Conservation (phyloP, 805 yeast genomes). For the Hanseniaspora osmophila region DNA sequence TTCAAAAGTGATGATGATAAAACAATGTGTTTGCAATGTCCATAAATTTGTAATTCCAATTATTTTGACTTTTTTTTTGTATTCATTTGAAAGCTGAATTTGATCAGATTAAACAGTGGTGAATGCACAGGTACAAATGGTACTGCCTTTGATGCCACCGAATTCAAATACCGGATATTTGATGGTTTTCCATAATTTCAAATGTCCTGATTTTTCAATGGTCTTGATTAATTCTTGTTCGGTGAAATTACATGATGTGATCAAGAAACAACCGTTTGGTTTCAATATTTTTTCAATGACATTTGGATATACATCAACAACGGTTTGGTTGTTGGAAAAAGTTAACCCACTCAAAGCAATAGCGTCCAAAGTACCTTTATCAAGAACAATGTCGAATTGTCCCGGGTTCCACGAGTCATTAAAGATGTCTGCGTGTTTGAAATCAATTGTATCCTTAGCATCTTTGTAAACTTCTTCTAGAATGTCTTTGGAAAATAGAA, state of each 20-base stretch:
- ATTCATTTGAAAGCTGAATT: too few species aligned
- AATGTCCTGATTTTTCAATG: constrained; percentile 27
- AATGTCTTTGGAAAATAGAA: constrained; percentile 55
- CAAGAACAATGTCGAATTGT: constrained; percentile 62
- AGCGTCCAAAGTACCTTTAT: constrained; percentile 95
- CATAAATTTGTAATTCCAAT: not conserved
- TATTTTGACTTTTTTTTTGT: not conserved
- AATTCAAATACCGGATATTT: constrained; percentile 73
- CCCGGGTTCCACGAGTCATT: constrained; percentile 24
- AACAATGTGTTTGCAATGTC: not conserved
- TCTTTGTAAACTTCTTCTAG: constrained; percentile 27
- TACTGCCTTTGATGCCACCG: constrained; percentile 80
- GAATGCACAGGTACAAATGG: constrained; percentile 81
- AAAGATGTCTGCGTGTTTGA: constrained; percentile 60
- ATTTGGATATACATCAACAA: constrained; percentile 46
- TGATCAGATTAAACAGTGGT: constrained; percentile 23
- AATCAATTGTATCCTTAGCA: constrained; percentile 26
- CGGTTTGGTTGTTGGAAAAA: constrained; percentile 32
- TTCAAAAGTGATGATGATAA: not conserved
- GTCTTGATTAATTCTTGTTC: constrained; percentile 53
- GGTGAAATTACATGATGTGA: constrained; percentile 92
- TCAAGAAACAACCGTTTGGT: constrained; percentile 43
- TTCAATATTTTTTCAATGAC: constrained; percentile 46
- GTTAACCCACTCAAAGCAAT: constrained; percentile 66
- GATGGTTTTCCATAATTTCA: constrained; percentile 51